Evolutionary conservation across 345 rosid species (phyloP), one percentile per base, ranked within the genome.

Genomic region (Euphorbia pulcherrima): DNA sequence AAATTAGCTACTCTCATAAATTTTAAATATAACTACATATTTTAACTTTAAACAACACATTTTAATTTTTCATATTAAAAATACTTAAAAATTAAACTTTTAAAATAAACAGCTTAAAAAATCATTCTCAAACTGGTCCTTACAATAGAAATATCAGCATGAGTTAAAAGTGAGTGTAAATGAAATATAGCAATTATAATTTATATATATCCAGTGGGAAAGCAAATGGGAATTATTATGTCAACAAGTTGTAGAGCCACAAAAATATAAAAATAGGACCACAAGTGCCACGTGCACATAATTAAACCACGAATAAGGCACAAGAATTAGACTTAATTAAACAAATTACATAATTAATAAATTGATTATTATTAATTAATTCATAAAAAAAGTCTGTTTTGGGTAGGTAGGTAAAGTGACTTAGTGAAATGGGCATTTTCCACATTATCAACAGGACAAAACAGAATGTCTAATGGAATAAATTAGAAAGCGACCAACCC

Each of bases 381-480:
- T 4, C 7, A 60, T 60, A 8, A 14, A 26, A 4, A 6, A 6
- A 11, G 83, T 63, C 66, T 74, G 76, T 81, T 50, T 79, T 75
- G 81, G 84, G 77, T 73, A 75, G 71, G 79, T 67, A 73, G 82
- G 83, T 75, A 75, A 77, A 72, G 79, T 64, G 53, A 52, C 40
- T 64, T 39, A 56, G 63, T 30, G 23, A 7, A 40, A 35, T 37
- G 28, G 64, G 40, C 68, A 33, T 67, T 67, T 68, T 70, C 74
- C 72, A 57, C 80, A 58, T 56, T 71, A 72, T 62, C 12, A 6
- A 41, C 52, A 60, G 1, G 76, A 70, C 71, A 68, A 69, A 60
- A 30, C 17, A 58, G 73, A 69, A 66, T 74, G 75, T 74, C 56
- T 30, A 41, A 8, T 61, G 40, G 59, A 64, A 47, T 16, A 56